Percentiles rank a stretch among this genome's conserved stretches.
Evolutionary conservation across 148 eudicot genomes (phyloP).

Genomic region (Vaccinium macrocarpon): DNA sequence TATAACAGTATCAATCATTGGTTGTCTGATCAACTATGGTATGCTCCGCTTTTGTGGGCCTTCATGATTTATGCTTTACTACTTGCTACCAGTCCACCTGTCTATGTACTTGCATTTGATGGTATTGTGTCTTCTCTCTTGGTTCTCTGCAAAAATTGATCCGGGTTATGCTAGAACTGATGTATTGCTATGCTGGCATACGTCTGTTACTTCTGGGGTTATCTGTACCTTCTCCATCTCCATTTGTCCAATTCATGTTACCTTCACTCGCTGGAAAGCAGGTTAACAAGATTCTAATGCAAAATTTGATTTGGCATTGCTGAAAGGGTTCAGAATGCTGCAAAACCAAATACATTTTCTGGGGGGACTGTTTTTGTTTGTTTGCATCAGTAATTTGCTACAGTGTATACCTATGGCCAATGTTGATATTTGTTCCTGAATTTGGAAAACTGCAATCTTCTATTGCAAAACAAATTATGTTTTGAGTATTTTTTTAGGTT

Average conservation of each 20-base stretch:
- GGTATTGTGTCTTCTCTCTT: not conserved
- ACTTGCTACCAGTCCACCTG: not conserved
- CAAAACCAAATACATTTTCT: not conserved
- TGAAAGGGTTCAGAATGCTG: not conserved
- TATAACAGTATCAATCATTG: not conserved
- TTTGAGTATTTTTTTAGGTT: not conserved
- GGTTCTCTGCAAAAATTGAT: not conserved
- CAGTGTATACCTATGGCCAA: no score
- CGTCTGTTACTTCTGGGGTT: not conserved
- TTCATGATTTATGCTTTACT: not conserved
- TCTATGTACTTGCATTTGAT: not conserved
- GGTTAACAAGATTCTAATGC: not conserved
- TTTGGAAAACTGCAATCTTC: not conserved
- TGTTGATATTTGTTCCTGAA: not conserved
- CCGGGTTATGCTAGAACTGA: not conserved
- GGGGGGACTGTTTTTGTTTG: not conserved
- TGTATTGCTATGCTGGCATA: not conserved
- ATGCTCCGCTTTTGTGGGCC: constrained; percentile 3
- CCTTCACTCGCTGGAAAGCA: no score
- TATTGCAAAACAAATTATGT: not conserved
- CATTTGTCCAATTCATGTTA: not conserved
- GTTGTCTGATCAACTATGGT: not conserved
- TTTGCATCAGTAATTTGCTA: not conserved
- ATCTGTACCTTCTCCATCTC: not conserved
- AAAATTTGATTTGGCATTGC: not conserved